Evolutionary conservation across 2,329 filamentous ascomycete species (phyloP), one percentile per base, ranked within the genome.

Genomic region (Apiospora koreana): DNA sequence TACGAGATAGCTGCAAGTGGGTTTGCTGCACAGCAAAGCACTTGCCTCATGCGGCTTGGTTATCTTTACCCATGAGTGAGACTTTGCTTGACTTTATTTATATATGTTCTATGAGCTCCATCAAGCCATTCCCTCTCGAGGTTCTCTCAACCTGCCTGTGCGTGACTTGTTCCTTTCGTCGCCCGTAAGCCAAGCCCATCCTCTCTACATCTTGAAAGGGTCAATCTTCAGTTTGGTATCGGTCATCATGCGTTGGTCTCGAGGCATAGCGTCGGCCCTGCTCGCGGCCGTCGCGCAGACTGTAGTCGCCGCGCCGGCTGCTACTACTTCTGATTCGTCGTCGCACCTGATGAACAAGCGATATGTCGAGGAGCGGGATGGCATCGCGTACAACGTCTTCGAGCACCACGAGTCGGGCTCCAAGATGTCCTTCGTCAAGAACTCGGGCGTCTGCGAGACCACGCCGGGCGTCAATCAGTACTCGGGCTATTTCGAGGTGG

Each of bases 371-470:
- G 69, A 73, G 42, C 71, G 71, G 21, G 69, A 73, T 68, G 72
- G 73, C 10, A 35, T 74, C 38, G 68, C 70, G 23, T 83, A 83
- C 73, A 84, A 80, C 21, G 80, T 86, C 45, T 86, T 86, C 70
- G 81, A 86, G 71, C 84, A 87, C 75, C 80, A 80, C n/a, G 81
- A 80, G 1, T 86, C 84, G 1, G 80, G 79, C 50, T 80, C 82
- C 1, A 83, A 77, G 35, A 73, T 87, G 62, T 81, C 84, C 28
- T 86, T 83, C 69, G 85, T 87, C 35, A 83, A 81, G 31, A 86
- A 87, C 73, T 86, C 85, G 0, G 80, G 85, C 62, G 81, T 86
- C 69, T 87, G 85, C 73, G 85, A 87, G 76, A 86, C 84, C 0
- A 87, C 84, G 0, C 79, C 80, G 0, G 83, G 83, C 1, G 85